A percentile compares a stretch with the other conserved stretches of the same genome.
Evolutionary conservation across 768 basidiomycete genomes (phyloP).

Genomic region (Naganishia antarctica): DNA sequence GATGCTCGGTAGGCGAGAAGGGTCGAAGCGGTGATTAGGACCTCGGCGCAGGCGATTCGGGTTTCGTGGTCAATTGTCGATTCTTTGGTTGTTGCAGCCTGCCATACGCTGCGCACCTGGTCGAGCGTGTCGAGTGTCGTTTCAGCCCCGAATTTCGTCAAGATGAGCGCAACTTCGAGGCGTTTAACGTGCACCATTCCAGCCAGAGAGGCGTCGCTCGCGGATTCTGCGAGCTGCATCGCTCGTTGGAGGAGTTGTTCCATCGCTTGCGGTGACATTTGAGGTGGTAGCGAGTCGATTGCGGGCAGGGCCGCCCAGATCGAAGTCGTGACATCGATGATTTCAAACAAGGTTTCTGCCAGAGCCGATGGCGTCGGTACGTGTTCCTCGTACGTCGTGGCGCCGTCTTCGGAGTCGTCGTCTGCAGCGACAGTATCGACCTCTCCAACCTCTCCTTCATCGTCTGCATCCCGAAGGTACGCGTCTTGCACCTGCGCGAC

Average conservation of each 20-base stretch:
- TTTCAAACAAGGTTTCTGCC: conserved; percentile 13
- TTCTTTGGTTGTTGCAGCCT: conserved; percentile 1
- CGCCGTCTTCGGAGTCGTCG: not conserved
- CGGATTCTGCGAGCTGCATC: conserved; percentile 1
- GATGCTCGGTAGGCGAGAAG: not conserved
- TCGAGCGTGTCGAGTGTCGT: not conserved
- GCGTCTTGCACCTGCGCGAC: conserved; percentile 13
- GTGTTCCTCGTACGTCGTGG: conserved; percentile 14
- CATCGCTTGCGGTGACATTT: not conserved
- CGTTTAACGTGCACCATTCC: conserved; percentile 7
- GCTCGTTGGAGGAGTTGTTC: conserved; percentile 1
- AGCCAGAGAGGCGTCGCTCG: not conserved
- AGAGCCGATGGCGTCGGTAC: conserved; percentile 7
- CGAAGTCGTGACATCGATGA: conserved; percentile 2
- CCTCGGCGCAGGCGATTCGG: conserved; percentile 1
- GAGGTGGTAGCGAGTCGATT: not conserved
- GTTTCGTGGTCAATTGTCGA: conserved; percentile 7
- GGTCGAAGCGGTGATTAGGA: not conserved
- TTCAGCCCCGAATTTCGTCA: not conserved
- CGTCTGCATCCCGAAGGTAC: not conserved
- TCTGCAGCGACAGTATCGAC: not conserved
- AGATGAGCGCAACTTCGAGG: not conserved
- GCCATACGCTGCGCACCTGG: not conserved
- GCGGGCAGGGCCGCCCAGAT: conserved; percentile 7
- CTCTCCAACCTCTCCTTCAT: not conserved